phyloP scores from a whole-genome alignment of 1,284 basidiomycete species.

The Ceratobasidium sp. region DNA sequence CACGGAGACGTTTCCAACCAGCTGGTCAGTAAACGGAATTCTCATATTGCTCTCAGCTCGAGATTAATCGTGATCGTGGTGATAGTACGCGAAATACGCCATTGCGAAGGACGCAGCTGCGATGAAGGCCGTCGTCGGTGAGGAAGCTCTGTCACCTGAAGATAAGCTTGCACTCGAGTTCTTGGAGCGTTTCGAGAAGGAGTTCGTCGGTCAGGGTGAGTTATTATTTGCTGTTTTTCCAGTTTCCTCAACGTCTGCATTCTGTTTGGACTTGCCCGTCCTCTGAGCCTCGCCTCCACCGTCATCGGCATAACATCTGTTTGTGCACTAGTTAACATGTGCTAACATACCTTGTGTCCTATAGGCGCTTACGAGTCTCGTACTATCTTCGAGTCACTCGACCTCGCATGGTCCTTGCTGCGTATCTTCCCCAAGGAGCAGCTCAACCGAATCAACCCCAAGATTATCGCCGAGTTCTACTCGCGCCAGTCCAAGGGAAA shows the following conservation, averaged over 20 bases:
- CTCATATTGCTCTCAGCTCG: constrained; percentile 39
- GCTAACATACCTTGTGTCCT: neutral
- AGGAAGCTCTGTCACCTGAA: constrained; percentile 93
- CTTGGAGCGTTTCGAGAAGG: constrained; percentile 92
- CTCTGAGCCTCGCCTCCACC: neutral
- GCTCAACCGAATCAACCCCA: constrained; percentile 94
- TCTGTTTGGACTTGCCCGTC: neutral
- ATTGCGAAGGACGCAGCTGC: constrained; percentile 97
- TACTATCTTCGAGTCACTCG: constrained; percentile 96
- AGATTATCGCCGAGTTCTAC: constrained; percentile 89
- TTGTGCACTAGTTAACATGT: neutral
- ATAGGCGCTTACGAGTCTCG: constrained; percentile 93
- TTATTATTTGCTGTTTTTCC: constrained; percentile 42
- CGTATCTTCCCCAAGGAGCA: constrained; percentile 99
- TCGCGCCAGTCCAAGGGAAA: constrained; percentile 70
- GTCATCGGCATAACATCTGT: neutral
- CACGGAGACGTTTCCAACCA: constrained; percentile 99
- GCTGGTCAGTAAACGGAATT: constrained; percentile 65
- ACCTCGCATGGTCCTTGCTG: constrained; percentile 96
- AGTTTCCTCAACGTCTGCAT: neutral
- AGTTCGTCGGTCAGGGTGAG: constrained; percentile 93
- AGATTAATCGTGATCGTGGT: constrained; percentile 1
- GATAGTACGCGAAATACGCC: constrained; percentile 97
- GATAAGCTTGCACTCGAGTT: constrained; percentile 95
- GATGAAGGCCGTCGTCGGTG: constrained; percentile 99